Base-by-base conservation (phyloP, 352 stramenopile species). In the Phytophthora gonapodyides region DNA sequence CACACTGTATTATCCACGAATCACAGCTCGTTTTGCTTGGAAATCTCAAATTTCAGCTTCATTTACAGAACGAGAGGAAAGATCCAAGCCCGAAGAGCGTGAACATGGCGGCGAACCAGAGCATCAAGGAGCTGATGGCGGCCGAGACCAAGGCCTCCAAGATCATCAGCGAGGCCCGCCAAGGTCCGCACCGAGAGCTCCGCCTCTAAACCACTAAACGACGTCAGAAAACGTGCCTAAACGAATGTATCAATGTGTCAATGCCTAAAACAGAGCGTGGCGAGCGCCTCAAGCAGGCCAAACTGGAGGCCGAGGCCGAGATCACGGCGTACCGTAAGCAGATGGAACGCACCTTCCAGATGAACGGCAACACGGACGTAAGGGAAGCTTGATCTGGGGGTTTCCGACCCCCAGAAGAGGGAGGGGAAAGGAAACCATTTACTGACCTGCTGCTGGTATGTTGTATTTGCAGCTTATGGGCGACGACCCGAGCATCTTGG, bases 81-180 rank as follows among this genome's bases (percentile, higher is more conserved):
- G 54, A 69, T 61, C 60, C 40, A 53, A 61, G 21, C 40, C 21
- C 21, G 21, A 24, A 24, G 21, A 24, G 21, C 21, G 21, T 24
- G 15, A 71, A 61, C 2, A 95, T 95, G 86, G 82, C 86, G 41
- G 79, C 79, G 62, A 92, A 95, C 69, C 80, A 93, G 67, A 93
- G 86, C 67, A 95, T 93, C 61, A 92, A 96, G 73, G 88, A 96
- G 82, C 81, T 96, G 35, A 93, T 94, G 78, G 83, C 86, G 46
- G 88, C 88, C 55, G 88, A 96, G 80, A 91, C 80, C 45, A 96
- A 94, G 78, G 86, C 88, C n/a, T 94, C 84, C 58, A 90, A 93
- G 67, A 92, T 96, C 73, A 93, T 96, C 52, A 91, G 80, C 59
- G 88, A 96, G 64, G 86, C 88, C 21, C 81, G 86, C 21, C 80